Percentiles rank a stretch among this genome's conserved stretches.
Evolutionary conservation across 2,329 filamentous ascomycete species (phyloP).

Genomic region (Aspergillus clavatus): DNA sequence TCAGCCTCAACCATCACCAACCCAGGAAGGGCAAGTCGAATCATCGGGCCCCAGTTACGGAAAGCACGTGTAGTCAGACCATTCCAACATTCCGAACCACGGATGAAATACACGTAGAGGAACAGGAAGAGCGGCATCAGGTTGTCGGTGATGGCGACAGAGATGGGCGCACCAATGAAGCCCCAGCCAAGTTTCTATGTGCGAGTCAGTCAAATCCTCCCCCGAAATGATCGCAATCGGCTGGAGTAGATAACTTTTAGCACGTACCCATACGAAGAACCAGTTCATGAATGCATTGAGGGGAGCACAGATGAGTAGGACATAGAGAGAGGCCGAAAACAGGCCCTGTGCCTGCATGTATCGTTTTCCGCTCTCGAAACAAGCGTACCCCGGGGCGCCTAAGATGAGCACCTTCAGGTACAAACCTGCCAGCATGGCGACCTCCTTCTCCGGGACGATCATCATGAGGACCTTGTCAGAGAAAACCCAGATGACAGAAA

Average conservation of each 20-base stretch:
- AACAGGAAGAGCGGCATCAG: slow-evolving; percentile 69
- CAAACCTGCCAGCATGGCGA: slow-evolving; percentile 65
- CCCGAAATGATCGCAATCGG: neutral
- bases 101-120: slow-evolving; percentile 66
- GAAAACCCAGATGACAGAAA: slow-evolving; percentile 65
- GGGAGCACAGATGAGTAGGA: slow-evolving; percentile 75
- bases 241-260: too few relatives aligned
- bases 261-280: slow-evolving; percentile 68
- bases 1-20: slow-evolving; percentile 93
- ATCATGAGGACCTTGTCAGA: slow-evolving; percentile 60
- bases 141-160: slow-evolving; percentile 69
- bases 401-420: slow-evolving; percentile 67
- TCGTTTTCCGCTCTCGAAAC: slow-evolving; percentile 76
- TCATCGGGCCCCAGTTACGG: slow-evolving; percentile 76
- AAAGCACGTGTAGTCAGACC: slow-evolving; percentile 68
- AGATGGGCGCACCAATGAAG: slow-evolving; percentile 75
- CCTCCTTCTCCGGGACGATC: slow-evolving; percentile 67
- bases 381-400: slow-evolving; percentile 70
- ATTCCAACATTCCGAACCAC: slow-evolving; percentile 73
- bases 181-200: slow-evolving; percentile 53
- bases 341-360: slow-evolving; percentile 83
- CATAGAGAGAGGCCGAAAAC: slow-evolving; percentile 78
- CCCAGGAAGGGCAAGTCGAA: slow-evolving; percentile 79
- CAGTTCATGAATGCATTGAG: slow-evolving; percentile 78
- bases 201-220: slow-evolving; percentile 4